Evolutionary conservation across 805 yeast species (phyloP), one percentile per base, ranked within the genome.

Genomic region (Yamadazyma scolyti): DNA sequence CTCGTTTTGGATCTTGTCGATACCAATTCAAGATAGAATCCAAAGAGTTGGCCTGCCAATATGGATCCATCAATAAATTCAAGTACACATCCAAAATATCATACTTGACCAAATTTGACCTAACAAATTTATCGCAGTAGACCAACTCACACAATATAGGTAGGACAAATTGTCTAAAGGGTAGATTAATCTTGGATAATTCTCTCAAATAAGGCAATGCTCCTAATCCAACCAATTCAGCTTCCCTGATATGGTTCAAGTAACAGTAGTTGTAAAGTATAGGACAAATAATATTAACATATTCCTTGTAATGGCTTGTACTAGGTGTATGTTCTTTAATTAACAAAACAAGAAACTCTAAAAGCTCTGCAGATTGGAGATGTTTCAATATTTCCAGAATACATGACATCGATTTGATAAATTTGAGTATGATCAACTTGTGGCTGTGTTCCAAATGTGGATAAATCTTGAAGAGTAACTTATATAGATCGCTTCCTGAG

Each of bases 11-110:
- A 28, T 54, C 56, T 32, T 42, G 59, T 40, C 50, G 47, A 37
- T 42, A 50, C 76, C 67, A 70, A 40, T 45, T 50, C 7, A 67
- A 27, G 2, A 75, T 56, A 0, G 79, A 67, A 17, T 75, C 78
- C 38, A 73, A 56, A 2, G 79, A 74, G 45, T 69, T 72, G 12
- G 71, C 66, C 47, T 73, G 77, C 79, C 80, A 75, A 42, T 74
- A 73, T 0, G 75, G 68, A 42, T 76, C 79, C 7, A 61, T 41
- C 4, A 73, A 45, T 10, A 75, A 53, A 10, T 54, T 49, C 21
- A 62, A 53, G 36, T 74, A 66, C 1, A 56, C 57, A 4, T 53
- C 44, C 16, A 72, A 44, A 4, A 70, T 63, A 15, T 61, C 61
- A 31, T 62, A 42, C 25, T 52, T 54, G 46, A 60, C 43, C 23